phyloP scores from a whole-genome alignment of 2,329 filamentous ascomycete genomes.

The Thelonectria rubi region DNA sequence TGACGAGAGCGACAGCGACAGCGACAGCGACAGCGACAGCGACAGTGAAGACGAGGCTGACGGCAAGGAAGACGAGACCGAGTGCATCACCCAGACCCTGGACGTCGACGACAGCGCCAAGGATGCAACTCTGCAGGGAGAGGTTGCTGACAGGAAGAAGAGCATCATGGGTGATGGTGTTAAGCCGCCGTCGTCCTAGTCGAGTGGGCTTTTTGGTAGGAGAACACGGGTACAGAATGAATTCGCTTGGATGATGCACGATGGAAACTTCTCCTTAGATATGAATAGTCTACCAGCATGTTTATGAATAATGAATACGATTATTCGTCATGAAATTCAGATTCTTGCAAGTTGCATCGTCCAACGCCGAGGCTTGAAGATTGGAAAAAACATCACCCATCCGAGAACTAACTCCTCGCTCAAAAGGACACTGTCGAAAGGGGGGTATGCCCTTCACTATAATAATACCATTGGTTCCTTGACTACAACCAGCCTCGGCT shows the following conservation, averaged over 20 bases:
- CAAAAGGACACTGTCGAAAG: background rate
- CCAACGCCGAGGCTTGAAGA: too few relatives aligned
- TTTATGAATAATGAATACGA: background rate
- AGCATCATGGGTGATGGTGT: conserved; percentile 47
- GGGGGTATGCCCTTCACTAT: background rate
- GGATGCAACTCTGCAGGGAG: conserved; percentile 53
- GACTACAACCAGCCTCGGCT: conserved; percentile 40
- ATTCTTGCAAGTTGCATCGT: too few relatives aligned
- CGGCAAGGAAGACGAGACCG: conserved; percentile 33
- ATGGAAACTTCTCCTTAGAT: background rate
- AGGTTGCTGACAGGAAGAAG: conserved; percentile 46
- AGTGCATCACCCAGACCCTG: conserved; percentile 46
- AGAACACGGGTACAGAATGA: background rate
- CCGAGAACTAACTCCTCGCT: background rate
- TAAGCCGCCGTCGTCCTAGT: conserved; percentile 3
- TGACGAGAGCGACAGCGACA: conserved; percentile 34
- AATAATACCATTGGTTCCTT: background rate
- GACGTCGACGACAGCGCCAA: conserved; percentile 58
- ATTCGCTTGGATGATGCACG: background rate
- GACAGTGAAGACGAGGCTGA: conserved; percentile 32
- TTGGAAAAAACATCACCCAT: too few relatives aligned
- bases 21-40: conserved; percentile 23
- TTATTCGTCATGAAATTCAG: background rate
- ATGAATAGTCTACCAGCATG: background rate
- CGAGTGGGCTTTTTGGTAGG: background rate